phyloP scores from a whole-genome alignment of 164 flowering plant species.

The Stephania japonica region DNA sequence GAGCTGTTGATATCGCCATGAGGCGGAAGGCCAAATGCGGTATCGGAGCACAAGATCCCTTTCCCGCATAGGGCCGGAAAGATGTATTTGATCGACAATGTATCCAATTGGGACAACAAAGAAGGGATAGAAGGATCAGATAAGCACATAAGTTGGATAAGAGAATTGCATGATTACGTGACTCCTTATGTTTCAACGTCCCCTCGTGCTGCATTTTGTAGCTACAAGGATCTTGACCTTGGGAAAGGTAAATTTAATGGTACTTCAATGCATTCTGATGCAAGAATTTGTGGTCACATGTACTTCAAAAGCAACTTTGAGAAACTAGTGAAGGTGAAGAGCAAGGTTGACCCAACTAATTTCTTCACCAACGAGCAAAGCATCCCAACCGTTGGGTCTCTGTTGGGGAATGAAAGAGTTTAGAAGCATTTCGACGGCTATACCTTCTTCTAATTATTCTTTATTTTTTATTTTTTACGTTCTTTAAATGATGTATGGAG shows the following conservation, averaged over 20 bases:
- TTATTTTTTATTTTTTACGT: too few species aligned
- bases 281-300: slow-evolving; percentile 22
- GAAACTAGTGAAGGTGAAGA: slow-evolving; percentile 32
- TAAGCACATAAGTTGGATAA: slow-evolving; percentile 19
- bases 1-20: not conserved
- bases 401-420: too few species aligned
- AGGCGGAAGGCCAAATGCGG: slow-evolving; percentile 5
- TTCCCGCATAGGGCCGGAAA: slow-evolving; percentile 10
- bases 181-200: slow-evolving; percentile 15
- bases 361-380: not conserved
- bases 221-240: slow-evolving; percentile 11
- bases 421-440: too few species aligned
- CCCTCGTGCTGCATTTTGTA: slow-evolving; percentile 14
- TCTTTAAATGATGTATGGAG: too few species aligned
- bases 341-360: slow-evolving; percentile 9
- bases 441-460: too few species aligned
- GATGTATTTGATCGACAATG: slow-evolving; percentile 12
- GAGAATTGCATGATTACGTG: slow-evolving; percentile 14
- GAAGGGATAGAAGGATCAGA: not conserved
- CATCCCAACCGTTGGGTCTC: not conserved
- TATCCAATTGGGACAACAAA: slow-evolving; percentile 6
- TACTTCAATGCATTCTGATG: slow-evolving; percentile 18
- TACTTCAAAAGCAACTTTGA: slow-evolving; percentile 34
- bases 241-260: slow-evolving; percentile 6
- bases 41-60: not conserved